Evolutionary conservation across 331 rosid species (phyloP), one percentile per base, ranked within the genome.

Genomic region (Cydonia oblonga): DNA sequence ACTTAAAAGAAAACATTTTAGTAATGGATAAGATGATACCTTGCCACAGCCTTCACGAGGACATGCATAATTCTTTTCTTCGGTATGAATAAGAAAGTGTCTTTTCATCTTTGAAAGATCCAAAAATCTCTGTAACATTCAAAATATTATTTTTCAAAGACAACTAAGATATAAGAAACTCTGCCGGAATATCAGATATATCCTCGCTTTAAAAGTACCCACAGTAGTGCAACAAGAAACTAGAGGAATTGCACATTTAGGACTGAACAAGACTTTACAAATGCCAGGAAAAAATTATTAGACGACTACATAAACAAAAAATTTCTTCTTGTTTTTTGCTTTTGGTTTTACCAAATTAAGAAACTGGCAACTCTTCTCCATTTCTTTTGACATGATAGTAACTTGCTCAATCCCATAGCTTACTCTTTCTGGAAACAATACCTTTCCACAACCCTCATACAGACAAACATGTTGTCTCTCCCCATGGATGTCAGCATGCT

Each of bases 1-100:
- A 51, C 9, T 19, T 15, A 2, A 69, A 49, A 73, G 7, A 24
- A 9, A 51, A 46, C 40, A 6, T 7, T 71, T 24, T 13, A 65
- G 26, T 23, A 40, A 79, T 70, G 83, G 84, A 78, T 71, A 33
- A 75, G 76, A 76, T 79, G 60, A 81, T 86, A 92, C 98, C 98
- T 92, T 92, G 59, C 98, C 98, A 82, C 98, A 92, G 82, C 98
- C 98, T 86, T 92, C 97, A 81, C 86, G 90, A 61, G 96, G 91
- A 72, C 97, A 92, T 20, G 88, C 91, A 79, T 87, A 92, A 73
- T 92, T 89, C 80, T 96, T 84, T 77, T 90, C 96, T 74, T 92
- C 98, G 9, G 97, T 87, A 79, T 92, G 98, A 83, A 88, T 92
- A 75, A 86, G 89, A 76, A 87, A 92, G 81, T 92, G 97, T 68